phyloP scores from a whole-genome alignment of 768 basidiomycete species.

The Tubosaeta sp. region DNA sequence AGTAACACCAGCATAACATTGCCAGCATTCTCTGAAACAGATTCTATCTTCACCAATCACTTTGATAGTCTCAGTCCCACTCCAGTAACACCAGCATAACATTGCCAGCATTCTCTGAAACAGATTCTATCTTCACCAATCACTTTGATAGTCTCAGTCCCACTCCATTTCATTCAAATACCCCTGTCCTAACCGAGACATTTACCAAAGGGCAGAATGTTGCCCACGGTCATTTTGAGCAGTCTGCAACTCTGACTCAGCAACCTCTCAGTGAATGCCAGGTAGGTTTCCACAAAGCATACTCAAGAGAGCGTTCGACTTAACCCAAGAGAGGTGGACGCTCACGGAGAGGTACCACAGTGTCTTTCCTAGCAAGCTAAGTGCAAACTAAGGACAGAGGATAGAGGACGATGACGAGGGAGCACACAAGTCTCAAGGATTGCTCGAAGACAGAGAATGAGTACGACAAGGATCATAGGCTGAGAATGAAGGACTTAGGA shows the following conservation, averaged over 20 bases:
- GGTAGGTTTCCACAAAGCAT: not conserved
- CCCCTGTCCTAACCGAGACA: not conserved
- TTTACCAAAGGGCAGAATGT: not conserved
- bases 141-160: not conserved
- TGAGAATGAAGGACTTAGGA: too few relatives aligned
- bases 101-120: not conserved
- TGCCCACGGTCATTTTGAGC: not conserved
- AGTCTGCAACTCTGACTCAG: not conserved
- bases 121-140: not conserved
- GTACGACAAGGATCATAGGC: too few relatives aligned
- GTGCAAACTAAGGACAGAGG: too few relatives aligned
- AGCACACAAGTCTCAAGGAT: too few relatives aligned
- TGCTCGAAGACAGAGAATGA: too few relatives aligned
- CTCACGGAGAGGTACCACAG: too few relatives aligned
- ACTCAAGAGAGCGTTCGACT: too few relatives aligned
- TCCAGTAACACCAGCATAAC: not conserved
- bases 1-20: not conserved
- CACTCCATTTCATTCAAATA: not conserved
- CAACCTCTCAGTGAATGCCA: not conserved
- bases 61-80: not conserved
- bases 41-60: not conserved
- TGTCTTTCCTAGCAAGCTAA: too few relatives aligned
- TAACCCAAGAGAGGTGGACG: too few relatives aligned
- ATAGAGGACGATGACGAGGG: too few relatives aligned
- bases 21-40: not conserved